Conservation (phyloP, 192 early-diverging fungal genomes). For the Radiomyces spectabilis region DNA sequence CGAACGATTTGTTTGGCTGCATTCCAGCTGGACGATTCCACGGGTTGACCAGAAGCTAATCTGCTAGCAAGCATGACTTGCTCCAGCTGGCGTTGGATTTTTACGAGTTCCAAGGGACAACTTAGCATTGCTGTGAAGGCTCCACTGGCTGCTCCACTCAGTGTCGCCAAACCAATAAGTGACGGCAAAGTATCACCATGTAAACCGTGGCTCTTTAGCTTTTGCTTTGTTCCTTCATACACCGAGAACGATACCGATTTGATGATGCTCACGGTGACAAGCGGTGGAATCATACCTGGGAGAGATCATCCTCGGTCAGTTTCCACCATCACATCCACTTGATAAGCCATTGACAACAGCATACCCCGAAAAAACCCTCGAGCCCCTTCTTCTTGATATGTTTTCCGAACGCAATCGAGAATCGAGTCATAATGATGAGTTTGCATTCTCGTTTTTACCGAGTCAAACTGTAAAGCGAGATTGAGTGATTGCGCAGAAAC, state of each 20-base stretch:
- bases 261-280: conserved; percentile 75
- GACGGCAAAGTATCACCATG: conserved; percentile 30
- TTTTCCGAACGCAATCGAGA: conserved; percentile 64
- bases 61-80: conserved; percentile 11
- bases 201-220: conserved; percentile 27
- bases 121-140: conserved; percentile 58
- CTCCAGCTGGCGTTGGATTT: conserved; percentile 66
- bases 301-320: background rate
- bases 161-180: conserved; percentile 28
- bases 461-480: too few relatives aligned
- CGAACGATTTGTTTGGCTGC: conserved; percentile 42
- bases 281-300: conserved; percentile 61
- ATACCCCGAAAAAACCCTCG: conserved; percentile 84
- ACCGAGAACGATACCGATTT: conserved; percentile 86
- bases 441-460: conserved; percentile 97
- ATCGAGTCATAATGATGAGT: conserved; percentile 80
- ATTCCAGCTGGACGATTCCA: conserved; percentile 49
- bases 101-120: conserved; percentile 71
- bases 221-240: conserved; percentile 64
- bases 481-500: too few relatives aligned
- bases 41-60: background rate
- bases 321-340: too few relatives aligned
- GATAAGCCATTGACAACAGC: too few relatives aligned
- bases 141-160: conserved; percentile 54
- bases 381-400: conserved; percentile 73